Evolutionary conservation across 2,329 filamentous ascomycete genomes (phyloP), one percentile per base, ranked within the genome.

Genomic region (Aspergillus costaricaensis): DNA sequence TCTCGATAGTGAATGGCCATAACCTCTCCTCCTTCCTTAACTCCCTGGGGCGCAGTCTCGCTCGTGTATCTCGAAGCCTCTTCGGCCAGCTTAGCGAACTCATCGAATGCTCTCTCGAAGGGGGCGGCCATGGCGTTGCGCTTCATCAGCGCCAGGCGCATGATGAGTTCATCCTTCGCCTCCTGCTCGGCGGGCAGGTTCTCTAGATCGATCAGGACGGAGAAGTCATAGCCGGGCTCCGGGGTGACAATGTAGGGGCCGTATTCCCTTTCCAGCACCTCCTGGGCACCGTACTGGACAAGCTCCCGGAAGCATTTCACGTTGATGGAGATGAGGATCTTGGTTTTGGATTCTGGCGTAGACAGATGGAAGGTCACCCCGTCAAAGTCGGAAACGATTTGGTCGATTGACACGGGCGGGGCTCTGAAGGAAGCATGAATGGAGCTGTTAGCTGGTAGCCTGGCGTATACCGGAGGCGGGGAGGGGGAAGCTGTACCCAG

Each of bases 41-140:
- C 83, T 64, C 93, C 94, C 75, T 96, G 92, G 0, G 95, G 95
- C 56, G 96, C 95, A 63, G 94, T 91, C 78, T 99, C 95, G 2
- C 91, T 91, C 39, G 91, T 96, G 76, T 95, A 98, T 74, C 93
- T 92, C 49, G 91, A 91, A 6, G 95, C 93, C 71, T 94, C 91
- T 73, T 96, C 92, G 69, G 90, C 88, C 65, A 99, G 80, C 65
- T 88, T 85, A 72, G 93, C 90, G 79, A 97, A 91, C 77, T 97
- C 92, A 71, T 96, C 87, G 76, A 98, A 99, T 21, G 96, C 95
- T 74, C 93, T 90, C 81, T 99, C 95, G 77, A 99, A 99, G 1
- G 96, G 95, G 53, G 95, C 94, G 63, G 95, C 96, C 95, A 99
- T 98, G 68, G 91, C 92, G 77, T 99, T 98, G 72, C 96, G 92